Percentiles rank a stretch among this genome's conserved stretches.
phyloP scores from a whole-genome alignment of 768 basidiomycete species.

The Serendipita indica region DNA sequence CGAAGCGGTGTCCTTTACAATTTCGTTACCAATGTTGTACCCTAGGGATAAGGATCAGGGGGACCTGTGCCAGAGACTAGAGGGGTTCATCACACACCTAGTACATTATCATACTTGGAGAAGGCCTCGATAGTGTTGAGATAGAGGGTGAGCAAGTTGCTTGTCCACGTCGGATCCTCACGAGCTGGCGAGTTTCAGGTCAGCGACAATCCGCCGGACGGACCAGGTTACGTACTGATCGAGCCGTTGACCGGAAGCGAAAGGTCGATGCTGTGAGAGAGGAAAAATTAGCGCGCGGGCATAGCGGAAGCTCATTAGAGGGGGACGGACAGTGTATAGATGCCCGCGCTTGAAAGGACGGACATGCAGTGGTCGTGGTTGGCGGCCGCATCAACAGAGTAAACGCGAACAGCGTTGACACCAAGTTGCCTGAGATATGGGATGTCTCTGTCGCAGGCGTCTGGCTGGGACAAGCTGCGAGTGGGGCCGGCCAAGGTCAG shows the following conservation, averaged over 20 bases:
- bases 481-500: constrained; percentile 53
- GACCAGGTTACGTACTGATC: constrained; percentile 23
- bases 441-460: constrained; percentile 63
- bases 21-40: constrained; percentile 83
- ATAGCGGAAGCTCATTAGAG: neutral
- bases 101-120: constrained; percentile 73
- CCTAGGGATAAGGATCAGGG: neutral
- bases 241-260: constrained; percentile 76
- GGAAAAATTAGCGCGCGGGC: constrained; percentile 2
- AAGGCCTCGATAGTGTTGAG: constrained; percentile 63
- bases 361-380: constrained; percentile 85
- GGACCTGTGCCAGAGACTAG: neutral
- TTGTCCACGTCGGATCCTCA: constrained; percentile 56
- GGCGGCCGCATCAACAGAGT: constrained; percentile 63
- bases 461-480: constrained; percentile 50
- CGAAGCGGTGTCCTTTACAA: constrained; percentile 35
- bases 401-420: constrained; percentile 72
- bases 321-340: constrained; percentile 68
- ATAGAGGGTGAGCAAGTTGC: constrained; percentile 67
- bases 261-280: constrained; percentile 56
- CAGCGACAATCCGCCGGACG: constrained; percentile 11
- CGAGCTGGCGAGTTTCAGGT: constrained; percentile 32
- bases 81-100: no score
- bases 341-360: constrained; percentile 57
- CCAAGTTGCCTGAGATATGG: constrained; percentile 60